A percentile compares a stretch with the other conserved stretches of the same genome.
Conservation (phyloP, 148 eudicot species). For the Heliamphora exappendiculata region DNA sequence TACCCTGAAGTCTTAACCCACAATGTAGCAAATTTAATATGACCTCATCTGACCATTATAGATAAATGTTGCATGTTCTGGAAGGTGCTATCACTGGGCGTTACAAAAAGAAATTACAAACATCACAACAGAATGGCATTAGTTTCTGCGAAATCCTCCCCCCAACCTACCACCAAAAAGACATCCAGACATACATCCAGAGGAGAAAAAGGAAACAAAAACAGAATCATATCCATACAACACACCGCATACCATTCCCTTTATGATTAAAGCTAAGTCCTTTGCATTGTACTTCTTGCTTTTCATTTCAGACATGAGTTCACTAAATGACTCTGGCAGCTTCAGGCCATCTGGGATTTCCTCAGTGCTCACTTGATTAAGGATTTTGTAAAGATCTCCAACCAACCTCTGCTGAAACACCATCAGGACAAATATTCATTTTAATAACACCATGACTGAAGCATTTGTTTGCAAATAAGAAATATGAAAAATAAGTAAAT, state of each 20-base stretch:
- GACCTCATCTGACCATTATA: too few relatives aligned
- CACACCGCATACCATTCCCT: slow-evolving; percentile 70
- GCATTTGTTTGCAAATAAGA: slow-evolving; percentile 9
- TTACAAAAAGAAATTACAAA: not conserved
- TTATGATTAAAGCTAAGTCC: slow-evolving; percentile 77
- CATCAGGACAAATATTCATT: slow-evolving; percentile 13
- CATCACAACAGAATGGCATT: not conserved
- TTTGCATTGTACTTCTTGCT: slow-evolving; percentile 61
- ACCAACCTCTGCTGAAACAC: slow-evolving; percentile 63
- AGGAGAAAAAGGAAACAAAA: not conserved
- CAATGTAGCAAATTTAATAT: too few relatives aligned
- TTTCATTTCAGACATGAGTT: slow-evolving; percentile 88
- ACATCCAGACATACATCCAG: not conserved
- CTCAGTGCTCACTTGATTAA: slow-evolving; percentile 72
- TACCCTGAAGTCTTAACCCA: too few relatives aligned
- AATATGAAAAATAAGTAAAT: not conserved
- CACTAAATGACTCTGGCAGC: slow-evolving; percentile 76
- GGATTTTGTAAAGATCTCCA: slow-evolving; percentile 72
- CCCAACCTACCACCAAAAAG: too few relatives aligned
- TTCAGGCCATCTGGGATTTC: slow-evolving; percentile 57
- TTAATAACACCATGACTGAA: not conserved
- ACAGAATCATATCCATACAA: not conserved
- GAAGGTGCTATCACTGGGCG: not conserved
- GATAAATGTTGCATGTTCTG: too few relatives aligned
- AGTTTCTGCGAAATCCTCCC: too few relatives aligned